Base-by-base conservation (phyloP, 129 eudicot species). In the Helichrysum umbraculigerum region DNA sequence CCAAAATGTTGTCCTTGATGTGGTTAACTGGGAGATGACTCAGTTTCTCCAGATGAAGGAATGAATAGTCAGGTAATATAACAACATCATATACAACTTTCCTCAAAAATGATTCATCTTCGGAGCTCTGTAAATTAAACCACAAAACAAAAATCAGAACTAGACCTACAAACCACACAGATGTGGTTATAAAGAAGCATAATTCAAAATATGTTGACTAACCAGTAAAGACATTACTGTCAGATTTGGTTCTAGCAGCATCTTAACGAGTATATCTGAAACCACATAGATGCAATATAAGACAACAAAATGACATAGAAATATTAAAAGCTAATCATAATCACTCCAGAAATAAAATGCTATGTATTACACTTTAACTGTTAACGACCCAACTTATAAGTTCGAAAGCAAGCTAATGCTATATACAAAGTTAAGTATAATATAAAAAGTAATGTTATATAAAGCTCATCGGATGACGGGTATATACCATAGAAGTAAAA, bases 31-130 rank as follows among this genome's bases (percentile, higher is more conserved):
- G 81, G 35, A 84, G 83, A 73, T 83, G 86, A 68, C 58, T 70
- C 76, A 83, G 8, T 74, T 82, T 81, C 34, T 84, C 89, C 19
- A 81, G 81, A 63, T 62, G 71, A 37, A 90, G 93, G 83, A 90
- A 92, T 44, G 87, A 81, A 81, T 89, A 92, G 52, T 92, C 88
- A 22, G 85, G 90, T 69, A 86, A 78, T 78, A 90, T 79, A 32
- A 86, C 77, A 68, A 83, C 88, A 81, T 90, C 96, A 51, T 84
- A 90, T 66, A 92, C 66, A 14, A 85, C 66, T 78, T 90, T 84
- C 75, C 86, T 87, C 84, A 90, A 66, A 41, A 78, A 22, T 30
- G 66, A 74, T 71, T 85, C 96, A 58, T 84, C 87, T 58, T 81
- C 88, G 5, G 81, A 56, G 83, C 70, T 85, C 98, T 92, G 96